Evolutionary conservation across 208 protist genomes (phyloP), one percentile per base, ranked within the genome.

Genomic region (Crithidia brevicula): DNA sequence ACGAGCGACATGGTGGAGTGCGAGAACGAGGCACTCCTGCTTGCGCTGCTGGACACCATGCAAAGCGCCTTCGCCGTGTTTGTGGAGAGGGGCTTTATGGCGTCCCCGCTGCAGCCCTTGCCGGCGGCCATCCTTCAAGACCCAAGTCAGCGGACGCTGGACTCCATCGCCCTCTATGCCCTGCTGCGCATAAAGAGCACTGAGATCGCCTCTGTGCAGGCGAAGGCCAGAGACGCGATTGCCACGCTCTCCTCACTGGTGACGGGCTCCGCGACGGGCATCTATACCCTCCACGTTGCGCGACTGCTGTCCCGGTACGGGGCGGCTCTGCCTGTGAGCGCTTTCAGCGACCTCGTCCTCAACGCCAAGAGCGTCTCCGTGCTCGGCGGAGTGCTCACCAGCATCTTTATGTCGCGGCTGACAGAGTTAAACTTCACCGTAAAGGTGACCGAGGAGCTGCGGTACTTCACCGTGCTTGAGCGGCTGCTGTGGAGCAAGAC

Each of bases 141-240:
- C 60, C 22, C 76, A 11, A 76, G 81, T 62, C 85, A 88, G 51
- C 78, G 86, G 28, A 94, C 88, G 4, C 59, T 96, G 16, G 88
- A 96, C 67, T 96, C 88, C 11, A 85, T 94, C 25, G 30, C 91
- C 30, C 82, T 94, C 53, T 93, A 94, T 63, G 76, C 86, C 6
- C 63, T 93, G 16, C 74, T 96, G 46, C 77, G 84, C 52, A 63
- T 93, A 23, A 82, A 82, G 59, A 66, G 67, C 16, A 74, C 70
- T 45, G 66, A 73, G 3, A 88, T 90, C n/a, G 75, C 76, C 8
- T 43, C 45, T 7, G 77, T 94, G 38, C 69, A 74, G 36, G 30
- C 56, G 15, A 34, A 46, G 11, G 84, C 88, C 8, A 67, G 66
- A 1, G 51, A 72, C 8, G 59, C 38, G n/a, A 83, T 92, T 31